Base-by-base conservation (phyloP, 2,329 filamentous ascomycete genomes). In the Clonostachys rosea region DNA sequence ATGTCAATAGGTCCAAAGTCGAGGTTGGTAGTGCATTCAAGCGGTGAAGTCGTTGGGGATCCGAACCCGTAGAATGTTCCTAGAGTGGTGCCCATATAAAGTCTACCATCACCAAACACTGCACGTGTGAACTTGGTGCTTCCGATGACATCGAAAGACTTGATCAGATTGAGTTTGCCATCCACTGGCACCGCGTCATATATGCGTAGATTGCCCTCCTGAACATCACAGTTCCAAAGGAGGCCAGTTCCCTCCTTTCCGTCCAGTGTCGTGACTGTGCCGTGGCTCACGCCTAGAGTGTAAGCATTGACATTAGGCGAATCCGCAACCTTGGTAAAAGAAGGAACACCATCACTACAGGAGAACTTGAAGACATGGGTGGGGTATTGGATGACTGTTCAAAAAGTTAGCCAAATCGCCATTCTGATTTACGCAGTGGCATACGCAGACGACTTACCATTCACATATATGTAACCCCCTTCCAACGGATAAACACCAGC, bases 281-380 rank as follows among this genome's bases (percentile, higher is more conserved):
- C 76, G 49, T 82, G 78, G 24, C 77, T 73, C 34, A 79, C 75
- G 30, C 79, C 79, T 0, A 83, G 69, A 43, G 74, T 67, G 48
- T 73, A 74, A 1, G 76, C 75, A 44, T 79, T 80, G 40, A 58
- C 66, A 18, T 73, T 68, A 0, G 70, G 67, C 4, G 69, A 75
- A 46, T 75, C 69, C 5, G 73, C 74, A 1, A 79, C 72, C 54
- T 77, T 75, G 18, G 75, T 71, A 45, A 83, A 81, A 3, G 69
- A 68, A 1, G 78, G 73, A 10, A 74, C 67, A 5, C 77, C 78
- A 18, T 63, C 61, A 50, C 68, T 63, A 56, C 76, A 81, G 3
- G 73, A 71, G 56, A 82, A 82, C 52, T 81, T 77, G 67, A 81
- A 82, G 16, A 79, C 75, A 44, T 76, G 70, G 0, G 76, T 76